Evolutionary conservation across 2,329 filamentous ascomycete species (phyloP).

Genomic region (Coniochaeta sp.): DNA sequence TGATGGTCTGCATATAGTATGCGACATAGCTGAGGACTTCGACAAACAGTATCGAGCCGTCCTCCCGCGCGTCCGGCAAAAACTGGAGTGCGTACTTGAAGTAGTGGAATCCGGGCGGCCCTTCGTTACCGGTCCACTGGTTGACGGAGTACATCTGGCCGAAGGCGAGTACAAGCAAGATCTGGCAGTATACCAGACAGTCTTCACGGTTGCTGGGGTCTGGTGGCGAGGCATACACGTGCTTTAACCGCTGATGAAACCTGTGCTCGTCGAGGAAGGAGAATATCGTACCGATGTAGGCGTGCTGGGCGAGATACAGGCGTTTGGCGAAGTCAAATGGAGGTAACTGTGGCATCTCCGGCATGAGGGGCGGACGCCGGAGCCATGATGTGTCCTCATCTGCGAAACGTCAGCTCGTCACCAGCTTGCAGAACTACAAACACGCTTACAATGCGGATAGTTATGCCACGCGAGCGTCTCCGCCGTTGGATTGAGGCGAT

Average conservation of each 20-base stretch:
- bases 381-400: slow-evolving; percentile 8
- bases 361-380: slow-evolving; percentile 7
- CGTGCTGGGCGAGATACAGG: slow-evolving; percentile 39
- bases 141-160: slow-evolving; percentile 47
- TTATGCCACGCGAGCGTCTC: slow-evolving; percentile 8
- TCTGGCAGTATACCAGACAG: slow-evolving; percentile 40
- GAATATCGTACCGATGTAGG: slow-evolving; percentile 46
- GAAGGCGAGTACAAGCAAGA: slow-evolving; percentile 42
- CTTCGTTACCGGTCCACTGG: slow-evolving; percentile 41
- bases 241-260: slow-evolving; percentile 33
- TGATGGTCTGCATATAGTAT: slow-evolving; percentile 47
- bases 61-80: slow-evolving; percentile 42
- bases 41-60: slow-evolving; percentile 42
- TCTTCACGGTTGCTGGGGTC: slow-evolving; percentile 34
- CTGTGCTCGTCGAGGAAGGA: slow-evolving; percentile 34
- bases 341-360: slow-evolving; percentile 24
- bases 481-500: slow-evolving; percentile 6
- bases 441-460: slow-evolving; percentile 5
- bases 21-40: slow-evolving; percentile 42
- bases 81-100: slow-evolving; percentile 40
- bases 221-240: slow-evolving; percentile 32
- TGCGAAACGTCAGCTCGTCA: neutral
- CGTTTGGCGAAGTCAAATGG: slow-evolving; percentile 38
- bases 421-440: neutral
- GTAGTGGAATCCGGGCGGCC: slow-evolving; percentile 43